phyloP scores from a whole-genome alignment of 2,329 filamentous ascomycete genomes.

The Colletotrichum sp. region DNA sequence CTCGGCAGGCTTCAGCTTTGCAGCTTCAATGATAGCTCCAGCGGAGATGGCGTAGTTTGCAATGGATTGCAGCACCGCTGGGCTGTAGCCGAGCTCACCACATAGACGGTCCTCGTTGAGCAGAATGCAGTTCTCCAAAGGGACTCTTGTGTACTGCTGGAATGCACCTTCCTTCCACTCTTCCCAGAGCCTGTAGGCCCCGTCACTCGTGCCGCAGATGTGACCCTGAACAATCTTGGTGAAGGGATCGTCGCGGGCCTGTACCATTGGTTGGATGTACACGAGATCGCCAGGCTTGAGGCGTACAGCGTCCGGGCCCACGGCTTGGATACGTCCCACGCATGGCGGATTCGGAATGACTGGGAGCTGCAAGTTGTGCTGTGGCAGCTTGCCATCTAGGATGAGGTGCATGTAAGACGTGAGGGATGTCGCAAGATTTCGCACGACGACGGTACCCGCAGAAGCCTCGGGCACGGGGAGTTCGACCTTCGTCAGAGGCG shows the following conservation, averaged over 20 bases:
- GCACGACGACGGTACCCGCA: background rate
- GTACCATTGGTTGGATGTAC: constrained; percentile 32
- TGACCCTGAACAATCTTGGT: constrained; percentile 32
- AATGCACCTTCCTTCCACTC: constrained; percentile 36
- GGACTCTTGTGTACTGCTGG: constrained; percentile 31
- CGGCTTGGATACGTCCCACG: constrained; percentile 39
- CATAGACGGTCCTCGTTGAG: constrained; percentile 33
- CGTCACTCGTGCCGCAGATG: constrained; percentile 26
- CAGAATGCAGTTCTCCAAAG: constrained; percentile 35
- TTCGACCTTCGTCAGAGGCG: background rate
- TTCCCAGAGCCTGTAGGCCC: constrained; percentile 26
- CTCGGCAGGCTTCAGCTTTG: constrained; percentile 49
- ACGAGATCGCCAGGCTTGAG: constrained; percentile 38
- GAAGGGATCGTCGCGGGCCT: constrained; percentile 32
- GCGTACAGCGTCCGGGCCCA: constrained; percentile 34
- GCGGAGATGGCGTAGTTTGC: constrained; percentile 42
- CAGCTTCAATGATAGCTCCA: constrained; percentile 44
- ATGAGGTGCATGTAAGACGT: background rate
- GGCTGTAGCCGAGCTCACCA: constrained; percentile 41
- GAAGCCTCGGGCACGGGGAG: background rate
- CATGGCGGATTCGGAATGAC: constrained; percentile 35
- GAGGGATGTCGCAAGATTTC: background rate
- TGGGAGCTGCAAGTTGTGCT: constrained; percentile 22
- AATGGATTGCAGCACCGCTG: constrained; percentile 44
- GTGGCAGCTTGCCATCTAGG: background rate